Conservation (phyloP, 1,284 basidiomycete species). For the Austroboletus niveus region DNA sequence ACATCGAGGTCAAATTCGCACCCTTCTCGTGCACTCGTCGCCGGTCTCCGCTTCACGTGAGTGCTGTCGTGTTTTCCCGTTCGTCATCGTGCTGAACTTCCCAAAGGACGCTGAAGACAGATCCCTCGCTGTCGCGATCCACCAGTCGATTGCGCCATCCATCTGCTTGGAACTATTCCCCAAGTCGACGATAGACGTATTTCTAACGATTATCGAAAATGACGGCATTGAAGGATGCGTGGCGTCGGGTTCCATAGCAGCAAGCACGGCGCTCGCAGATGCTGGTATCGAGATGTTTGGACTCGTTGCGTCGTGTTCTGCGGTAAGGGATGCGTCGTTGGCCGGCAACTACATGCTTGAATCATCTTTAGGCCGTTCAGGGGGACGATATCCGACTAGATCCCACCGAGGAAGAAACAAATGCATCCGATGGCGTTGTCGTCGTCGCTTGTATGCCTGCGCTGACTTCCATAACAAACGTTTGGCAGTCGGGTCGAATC, state of each 20-base stretch:
- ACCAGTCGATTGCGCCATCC: slow-evolving; percentile 84
- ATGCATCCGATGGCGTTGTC: slow-evolving; percentile 55
- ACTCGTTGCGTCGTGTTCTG: slow-evolving; percentile 75
- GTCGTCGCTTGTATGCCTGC: slow-evolving; percentile 87
- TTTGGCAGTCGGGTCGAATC: slow-evolving; percentile 78
- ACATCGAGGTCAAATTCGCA: slow-evolving; percentile 95
- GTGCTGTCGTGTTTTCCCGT: slow-evolving; percentile 24
- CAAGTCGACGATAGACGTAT: slow-evolving; percentile 92
- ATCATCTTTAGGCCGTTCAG: slow-evolving; percentile 46
- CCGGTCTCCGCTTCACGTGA: slow-evolving; percentile 83
- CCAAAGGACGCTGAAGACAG: slow-evolving; percentile 90
- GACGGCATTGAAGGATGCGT: slow-evolving; percentile 85
- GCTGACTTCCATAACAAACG: slow-evolving; percentile 78
- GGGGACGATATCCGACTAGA: slow-evolving; percentile 68
- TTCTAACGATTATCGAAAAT: slow-evolving; percentile 87
- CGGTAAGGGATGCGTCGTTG: slow-evolving; percentile 44
- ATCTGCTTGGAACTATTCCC: slow-evolving; percentile 88
- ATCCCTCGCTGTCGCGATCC: slow-evolving; percentile 77
- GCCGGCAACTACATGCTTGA: not conserved
- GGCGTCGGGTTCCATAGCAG: slow-evolving; percentile 82
- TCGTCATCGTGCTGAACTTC: slow-evolving; percentile 5
- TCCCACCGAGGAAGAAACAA: slow-evolving; percentile 71
- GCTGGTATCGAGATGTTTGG: slow-evolving; percentile 89
- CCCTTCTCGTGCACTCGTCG: slow-evolving; percentile 84
- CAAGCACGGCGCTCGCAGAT: slow-evolving; percentile 86